Conservation (phyloP, 768 basidiomycete species). For the Termitomyces sp. region DNA sequence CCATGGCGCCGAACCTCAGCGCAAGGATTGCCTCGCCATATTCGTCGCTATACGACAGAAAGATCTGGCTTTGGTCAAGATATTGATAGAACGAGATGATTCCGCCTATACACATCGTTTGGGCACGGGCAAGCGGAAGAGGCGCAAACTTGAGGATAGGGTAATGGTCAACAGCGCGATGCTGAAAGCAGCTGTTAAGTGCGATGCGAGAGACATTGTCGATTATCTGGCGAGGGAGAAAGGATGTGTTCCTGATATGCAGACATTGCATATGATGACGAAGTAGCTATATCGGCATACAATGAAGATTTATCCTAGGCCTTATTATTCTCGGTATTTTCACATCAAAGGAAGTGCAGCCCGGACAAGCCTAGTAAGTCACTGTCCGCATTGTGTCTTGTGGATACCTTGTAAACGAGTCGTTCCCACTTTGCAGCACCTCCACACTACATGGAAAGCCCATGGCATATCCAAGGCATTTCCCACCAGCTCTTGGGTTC, state of each 20-base stretch:
- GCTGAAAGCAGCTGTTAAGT: slow-evolving; percentile 61
- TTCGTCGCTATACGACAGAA: slow-evolving; percentile 69
- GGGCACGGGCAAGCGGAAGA: slow-evolving; percentile 30
- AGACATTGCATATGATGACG: slow-evolving; percentile 38
- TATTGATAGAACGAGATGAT: slow-evolving; percentile 64
- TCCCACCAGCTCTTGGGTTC: slow-evolving; percentile 27
- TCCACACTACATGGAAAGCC: slow-evolving; percentile 30
- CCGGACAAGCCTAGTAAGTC: background rate
- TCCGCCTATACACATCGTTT: slow-evolving; percentile 15
- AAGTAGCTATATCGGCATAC: background rate
- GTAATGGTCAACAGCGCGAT: slow-evolving; percentile 47
- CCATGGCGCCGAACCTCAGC: slow-evolving; percentile 63
- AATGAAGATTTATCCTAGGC: background rate
- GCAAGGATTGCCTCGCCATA: slow-evolving; percentile 61
- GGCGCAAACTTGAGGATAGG: slow-evolving; percentile 54
- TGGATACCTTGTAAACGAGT: slow-evolving; percentile 8
- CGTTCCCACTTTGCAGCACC: slow-evolving; percentile 10
- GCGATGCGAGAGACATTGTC: slow-evolving; percentile 62
- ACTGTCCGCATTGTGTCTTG: slow-evolving; percentile 16
- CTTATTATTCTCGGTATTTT: background rate
- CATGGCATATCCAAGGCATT: slow-evolving; percentile 37
- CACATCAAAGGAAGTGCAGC: background rate
- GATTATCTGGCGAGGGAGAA: slow-evolving; percentile 68
- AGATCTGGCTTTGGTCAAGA: slow-evolving; percentile 60
- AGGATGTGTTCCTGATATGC: slow-evolving; percentile 67